Evolutionary conservation across 441 rosid species (phyloP), one percentile per base, ranked within the genome.

Genomic region (Pelargonium cotyledonis): DNA sequence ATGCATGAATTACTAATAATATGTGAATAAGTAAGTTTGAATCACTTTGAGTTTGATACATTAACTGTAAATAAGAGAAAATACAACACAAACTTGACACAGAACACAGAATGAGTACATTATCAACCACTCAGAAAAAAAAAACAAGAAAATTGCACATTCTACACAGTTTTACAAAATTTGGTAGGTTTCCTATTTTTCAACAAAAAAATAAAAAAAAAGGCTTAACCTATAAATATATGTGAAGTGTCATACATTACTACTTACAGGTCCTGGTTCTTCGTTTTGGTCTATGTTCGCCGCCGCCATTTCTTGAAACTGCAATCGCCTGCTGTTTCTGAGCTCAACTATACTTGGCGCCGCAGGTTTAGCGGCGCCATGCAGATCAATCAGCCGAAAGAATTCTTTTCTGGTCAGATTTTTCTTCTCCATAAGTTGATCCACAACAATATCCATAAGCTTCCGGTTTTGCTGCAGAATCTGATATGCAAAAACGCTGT

Each of bases 361-460:
- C 80, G 76, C 58, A 8, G 88, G 88, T 66, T 81, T 70, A 18
- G 87, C 66, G 7, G 75, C 83, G 60, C 95, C 95, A 78, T 87
- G 87, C 74, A 84, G 77, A 77, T 90, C 89, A 47, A 92, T 91
- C 21, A 86, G 88, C 63, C 75, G 71, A 77, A 82, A 76, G 76
- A 90, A 90, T 71, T 92, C 96, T 79, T 89, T 87, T 73, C 90
- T 92, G 11, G 91, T 78, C 79, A 90, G 84, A 74, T 88, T 87
- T 67, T 90, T 90, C 86, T 90, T 90, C 75, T 68, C 76, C 11
- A 84, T 88, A 43, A 92, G 91, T 73, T 82, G 80, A 62, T 76
- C 84, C 7, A 83, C 94, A 62, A 90, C 79, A 7, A 92, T 86
- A 70, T 90, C 87, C 89, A 88, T 82, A 58, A 92, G 89, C 58